Evolutionary conservation across 441 rosid species (phyloP).

Genomic region (Adansonia rubrostipa): DNA sequence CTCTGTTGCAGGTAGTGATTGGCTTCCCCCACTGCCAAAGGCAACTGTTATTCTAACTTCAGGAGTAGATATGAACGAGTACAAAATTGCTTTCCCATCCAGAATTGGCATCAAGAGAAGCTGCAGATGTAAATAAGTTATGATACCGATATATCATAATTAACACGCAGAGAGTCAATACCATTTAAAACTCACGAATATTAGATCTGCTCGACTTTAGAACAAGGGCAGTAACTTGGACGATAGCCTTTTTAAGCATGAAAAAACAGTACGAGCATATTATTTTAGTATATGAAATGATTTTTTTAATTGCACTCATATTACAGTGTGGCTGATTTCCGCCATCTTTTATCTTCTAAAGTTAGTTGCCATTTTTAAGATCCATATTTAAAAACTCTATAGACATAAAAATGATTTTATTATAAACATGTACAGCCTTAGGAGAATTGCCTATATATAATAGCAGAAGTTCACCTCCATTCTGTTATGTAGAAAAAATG

Average conservation of each 20-base stretch:
- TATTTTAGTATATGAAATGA: not conserved
- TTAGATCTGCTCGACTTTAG: not conserved
- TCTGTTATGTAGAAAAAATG: not conserved
- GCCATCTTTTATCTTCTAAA: not conserved
- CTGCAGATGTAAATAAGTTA: constrained; percentile 47
- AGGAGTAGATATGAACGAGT: constrained; percentile 81
- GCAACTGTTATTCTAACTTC: constrained; percentile 90
- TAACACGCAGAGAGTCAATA: not conserved
- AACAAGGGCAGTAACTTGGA: not conserved
- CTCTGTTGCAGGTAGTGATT: constrained; percentile 89
- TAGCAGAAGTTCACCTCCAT: not conserved
- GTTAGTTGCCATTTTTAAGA: not conserved
- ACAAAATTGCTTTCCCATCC: constrained; percentile 81
- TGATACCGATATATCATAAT: constrained; percentile 5
- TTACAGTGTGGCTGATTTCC: not conserved
- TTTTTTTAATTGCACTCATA: not conserved
- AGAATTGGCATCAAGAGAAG: constrained; percentile 80
- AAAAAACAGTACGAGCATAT: not conserved
- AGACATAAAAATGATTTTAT: not conserved
- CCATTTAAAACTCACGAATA: constrained; percentile 20
- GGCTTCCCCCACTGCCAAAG: constrained; percentile 98
- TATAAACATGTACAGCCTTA: not conserved
- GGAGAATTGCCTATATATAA: not conserved
- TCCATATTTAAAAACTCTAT: not conserved
- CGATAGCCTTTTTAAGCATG: not conserved